Evolutionary conservation across 371 early-diverging fungal species (phyloP), one percentile per base, ranked within the genome.

Genomic region (Actinomucor elegans): DNA sequence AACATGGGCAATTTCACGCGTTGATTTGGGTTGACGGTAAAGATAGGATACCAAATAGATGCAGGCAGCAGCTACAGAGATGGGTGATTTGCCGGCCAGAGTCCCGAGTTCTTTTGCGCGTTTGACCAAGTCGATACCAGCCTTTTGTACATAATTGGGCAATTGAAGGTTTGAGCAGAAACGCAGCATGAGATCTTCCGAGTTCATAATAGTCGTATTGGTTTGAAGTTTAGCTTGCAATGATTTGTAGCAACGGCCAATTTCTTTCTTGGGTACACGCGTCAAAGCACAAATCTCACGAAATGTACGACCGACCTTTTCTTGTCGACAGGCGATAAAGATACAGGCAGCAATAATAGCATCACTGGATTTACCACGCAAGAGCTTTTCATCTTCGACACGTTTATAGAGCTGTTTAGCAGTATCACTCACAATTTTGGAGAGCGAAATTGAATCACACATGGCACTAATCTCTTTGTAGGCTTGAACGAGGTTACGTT

Each of bases 281-380:
- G 98, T 97, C 55, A 97, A 62, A 0, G 94, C 90, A 50, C 91
- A 91, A 32, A 99, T 93, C 71, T 99, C 99, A 64, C 96, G 97
- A 71, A 98, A 99, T 1, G 99, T 98, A 51, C 99, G 82, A 2
- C 93, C 87, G 4, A 92, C 96, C 14, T 81, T 77, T 55, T 95
- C 91, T 60, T 94, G 86, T 28, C 95, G 82, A 73, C 98, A 98
- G 6, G 98, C 99, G 52, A 98, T 88, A 59, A 92, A 95, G 55
- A 99, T 92, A 69, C 97, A 97, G 0, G 97, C 96, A 3, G 97
- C 99, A 60, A 94, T 92, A 46, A 98, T 85, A 11, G 90, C 91
- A 41, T 97, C 94, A 33, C 80, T 84, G 29, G 85, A 85, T 73
- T 97, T 98, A 29, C 97, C 94, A 48, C 88, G 83, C 24, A 94